phyloP scores from a whole-genome alignment of 2,329 filamentous ascomycete species.

The Chaetomiaceae sp. region DNA sequence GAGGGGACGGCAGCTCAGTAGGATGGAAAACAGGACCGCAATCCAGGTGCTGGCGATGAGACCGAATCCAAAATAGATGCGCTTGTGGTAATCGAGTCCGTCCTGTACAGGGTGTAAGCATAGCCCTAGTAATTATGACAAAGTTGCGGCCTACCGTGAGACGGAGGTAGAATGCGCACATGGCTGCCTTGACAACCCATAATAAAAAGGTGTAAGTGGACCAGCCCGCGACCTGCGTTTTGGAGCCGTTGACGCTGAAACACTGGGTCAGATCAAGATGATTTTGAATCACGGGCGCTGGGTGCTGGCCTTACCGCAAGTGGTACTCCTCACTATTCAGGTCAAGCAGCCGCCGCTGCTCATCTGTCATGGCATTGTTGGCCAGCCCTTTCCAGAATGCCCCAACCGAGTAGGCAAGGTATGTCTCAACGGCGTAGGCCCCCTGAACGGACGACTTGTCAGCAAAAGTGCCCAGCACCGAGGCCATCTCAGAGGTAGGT shows the following conservation, averaged over 20 bases:
- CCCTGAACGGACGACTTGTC: no score
- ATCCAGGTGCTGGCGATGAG: slow-evolving; percentile 34
- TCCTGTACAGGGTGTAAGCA: slow-evolving; percentile 18
- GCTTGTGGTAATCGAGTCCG: slow-evolving; percentile 27
- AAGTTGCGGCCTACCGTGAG: slow-evolving; percentile 24
- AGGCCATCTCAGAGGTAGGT: no score
- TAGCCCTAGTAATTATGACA: neutral
- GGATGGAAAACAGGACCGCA: slow-evolving; percentile 29
- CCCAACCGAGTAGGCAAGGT: slow-evolving; percentile 30
- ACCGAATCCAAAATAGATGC: slow-evolving; percentile 33
- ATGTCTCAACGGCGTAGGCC: slow-evolving; percentile 27
- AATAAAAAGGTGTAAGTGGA: slow-evolving; percentile 27
- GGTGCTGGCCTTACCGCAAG: slow-evolving; percentile 22
- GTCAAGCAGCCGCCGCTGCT: slow-evolving; percentile 26
- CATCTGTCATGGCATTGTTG: slow-evolving; percentile 33
- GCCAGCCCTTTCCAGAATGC: slow-evolving; percentile 29
- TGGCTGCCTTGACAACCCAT: slow-evolving; percentile 28
- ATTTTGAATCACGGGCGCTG: no score
- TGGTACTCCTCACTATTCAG: slow-evolving; percentile 28
- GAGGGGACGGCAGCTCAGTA: slow-evolving; percentile 35
- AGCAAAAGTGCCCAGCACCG: no score
- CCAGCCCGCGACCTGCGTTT: slow-evolving; percentile 31
- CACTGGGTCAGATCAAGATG: no score
- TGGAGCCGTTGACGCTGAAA: slow-evolving; percentile 35
- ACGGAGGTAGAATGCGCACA: slow-evolving; percentile 31